Percentiles rank a stretch among this genome's conserved stretches.
phyloP scores from a whole-genome alignment of 208 protist species.

The Porcisia deanei region DNA sequence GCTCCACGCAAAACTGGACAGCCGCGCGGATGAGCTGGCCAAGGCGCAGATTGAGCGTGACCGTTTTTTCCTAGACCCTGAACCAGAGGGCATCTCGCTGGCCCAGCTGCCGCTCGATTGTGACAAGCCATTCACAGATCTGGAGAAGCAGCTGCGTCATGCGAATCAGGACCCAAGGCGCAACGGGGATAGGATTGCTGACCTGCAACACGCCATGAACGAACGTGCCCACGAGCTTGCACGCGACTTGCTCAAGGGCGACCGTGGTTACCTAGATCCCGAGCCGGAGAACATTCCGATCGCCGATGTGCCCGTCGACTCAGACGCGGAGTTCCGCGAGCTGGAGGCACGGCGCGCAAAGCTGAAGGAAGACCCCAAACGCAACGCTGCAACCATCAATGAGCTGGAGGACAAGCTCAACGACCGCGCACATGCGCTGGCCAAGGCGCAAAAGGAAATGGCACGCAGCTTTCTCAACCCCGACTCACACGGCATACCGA shows the following conservation, averaged over 20 bases:
- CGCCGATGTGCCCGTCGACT: slow-evolving; percentile 47
- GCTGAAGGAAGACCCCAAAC: slow-evolving; percentile 64
- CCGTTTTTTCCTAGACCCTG: slow-evolving; percentile 59
- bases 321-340: slow-evolving; percentile 53
- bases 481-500: slow-evolving; percentile 56
- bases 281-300: slow-evolving; percentile 77
- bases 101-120: slow-evolving; percentile 59
- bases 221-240: slow-evolving; percentile 66
- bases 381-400: slow-evolving; percentile 46
- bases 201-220: slow-evolving; percentile 62
- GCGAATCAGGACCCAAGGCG: slow-evolving; percentile 51
- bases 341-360: slow-evolving; percentile 68
- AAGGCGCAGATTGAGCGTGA: slow-evolving; percentile 56
- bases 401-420: slow-evolving; percentile 74
- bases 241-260: slow-evolving; percentile 53
- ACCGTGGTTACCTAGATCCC: slow-evolving; percentile 74
- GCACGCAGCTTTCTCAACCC: slow-evolving; percentile 61
- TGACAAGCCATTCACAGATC: slow-evolving; percentile 58
- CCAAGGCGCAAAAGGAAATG: slow-evolving; percentile 50
- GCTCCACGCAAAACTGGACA: slow-evolving; percentile 50
- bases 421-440: slow-evolving; percentile 70
- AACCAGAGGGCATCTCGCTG: slow-evolving; percentile 72
- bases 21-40: slow-evolving; percentile 51
- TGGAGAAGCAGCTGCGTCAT: slow-evolving; percentile 67
- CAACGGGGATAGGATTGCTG: slow-evolving; percentile 48